Conservation (phyloP, 345 rosid genomes). For the Populus ilicifolia region DNA sequence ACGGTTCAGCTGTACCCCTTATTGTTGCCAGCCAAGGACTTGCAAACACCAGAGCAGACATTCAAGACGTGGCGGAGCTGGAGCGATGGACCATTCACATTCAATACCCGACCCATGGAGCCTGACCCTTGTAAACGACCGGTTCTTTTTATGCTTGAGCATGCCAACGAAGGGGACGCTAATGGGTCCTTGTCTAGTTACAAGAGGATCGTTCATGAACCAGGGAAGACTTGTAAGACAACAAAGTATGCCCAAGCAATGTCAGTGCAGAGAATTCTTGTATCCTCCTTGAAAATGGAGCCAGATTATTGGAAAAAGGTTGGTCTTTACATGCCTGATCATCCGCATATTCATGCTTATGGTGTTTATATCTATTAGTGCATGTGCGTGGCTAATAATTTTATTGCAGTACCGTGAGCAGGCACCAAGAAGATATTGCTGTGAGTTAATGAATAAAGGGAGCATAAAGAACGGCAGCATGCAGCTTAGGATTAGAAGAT, state of each 20-base stretch:
- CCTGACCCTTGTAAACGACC: conserved; percentile 55
- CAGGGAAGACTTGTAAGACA: conserved; percentile 37
- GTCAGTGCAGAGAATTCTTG: conserved; percentile 42
- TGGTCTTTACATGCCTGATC: not conserved
- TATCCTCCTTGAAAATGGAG: conserved; percentile 54
- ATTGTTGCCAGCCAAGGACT: conserved; percentile 32
- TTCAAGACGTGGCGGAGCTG: conserved; percentile 72
- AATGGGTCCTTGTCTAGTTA: conserved; percentile 54
- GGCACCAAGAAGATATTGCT: conserved; percentile 61
- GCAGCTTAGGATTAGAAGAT: conserved; percentile 60
- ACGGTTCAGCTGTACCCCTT: conserved; percentile 59
- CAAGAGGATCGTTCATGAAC: conserved; percentile 13
- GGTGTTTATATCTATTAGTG: not conserved
- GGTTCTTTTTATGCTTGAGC: conserved; percentile 49
- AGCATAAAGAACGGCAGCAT: conserved; percentile 26
- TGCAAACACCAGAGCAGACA: conserved; percentile 58
- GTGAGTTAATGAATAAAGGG: conserved; percentile 48
- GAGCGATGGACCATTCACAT: conserved; percentile 64
- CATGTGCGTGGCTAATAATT: not conserved
- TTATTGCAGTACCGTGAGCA: conserved; percentile 15
- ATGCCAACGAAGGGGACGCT: conserved; percentile 36
- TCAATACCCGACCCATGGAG: conserved; percentile 50
- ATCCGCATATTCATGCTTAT: not conserved
- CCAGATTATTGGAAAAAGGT: conserved; percentile 69
- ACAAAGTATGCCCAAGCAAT: conserved; percentile 26